These are phyloP conservation scores for Fallopia convolvulus DNA, from an alignment of 148 eudicot genomes.

Conservation along the genomic window DNA sequence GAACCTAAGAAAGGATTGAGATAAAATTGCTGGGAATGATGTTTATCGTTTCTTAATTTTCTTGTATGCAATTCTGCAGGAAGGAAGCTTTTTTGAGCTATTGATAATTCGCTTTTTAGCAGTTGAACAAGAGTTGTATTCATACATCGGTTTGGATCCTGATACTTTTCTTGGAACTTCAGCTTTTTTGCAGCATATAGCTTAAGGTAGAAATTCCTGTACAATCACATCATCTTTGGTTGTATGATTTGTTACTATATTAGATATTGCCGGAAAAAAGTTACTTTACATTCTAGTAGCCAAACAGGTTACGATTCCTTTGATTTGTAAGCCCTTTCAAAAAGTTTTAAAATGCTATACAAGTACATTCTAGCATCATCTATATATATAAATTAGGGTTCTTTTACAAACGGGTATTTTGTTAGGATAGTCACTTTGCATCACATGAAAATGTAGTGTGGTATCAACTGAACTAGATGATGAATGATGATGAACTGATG, in stretches of 20 bases:
- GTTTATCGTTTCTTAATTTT: background rate
- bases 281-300: background rate
- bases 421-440: background rate
- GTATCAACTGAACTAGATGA: background rate
- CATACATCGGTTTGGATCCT: conserved; percentile 58
- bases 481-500: too few species aligned
- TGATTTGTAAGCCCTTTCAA: too few species aligned
- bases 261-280: background rate
- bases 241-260: background rate
- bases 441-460: background rate
- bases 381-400: background rate
- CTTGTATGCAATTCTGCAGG: conserved; percentile 31
- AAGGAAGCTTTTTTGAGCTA: conserved; percentile 79
- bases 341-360: too few species aligned
- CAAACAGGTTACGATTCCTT: too few species aligned
- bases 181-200: conserved; percentile 72
- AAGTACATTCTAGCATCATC: too few species aligned
- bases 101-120: conserved; percentile 45
- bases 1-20: too few species aligned
- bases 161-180: conserved; percentile 59
- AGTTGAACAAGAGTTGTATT: conserved; percentile 54
- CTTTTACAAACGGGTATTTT: background rate
- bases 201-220: conserved; percentile 44
- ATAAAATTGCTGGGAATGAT: too few species aligned
- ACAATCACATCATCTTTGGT: background rate